Evolutionary conservation across 108 stramenopile species (phyloP), one percentile per base, ranked within the genome.

Genomic region (Cyclotella distinguenda): DNA sequence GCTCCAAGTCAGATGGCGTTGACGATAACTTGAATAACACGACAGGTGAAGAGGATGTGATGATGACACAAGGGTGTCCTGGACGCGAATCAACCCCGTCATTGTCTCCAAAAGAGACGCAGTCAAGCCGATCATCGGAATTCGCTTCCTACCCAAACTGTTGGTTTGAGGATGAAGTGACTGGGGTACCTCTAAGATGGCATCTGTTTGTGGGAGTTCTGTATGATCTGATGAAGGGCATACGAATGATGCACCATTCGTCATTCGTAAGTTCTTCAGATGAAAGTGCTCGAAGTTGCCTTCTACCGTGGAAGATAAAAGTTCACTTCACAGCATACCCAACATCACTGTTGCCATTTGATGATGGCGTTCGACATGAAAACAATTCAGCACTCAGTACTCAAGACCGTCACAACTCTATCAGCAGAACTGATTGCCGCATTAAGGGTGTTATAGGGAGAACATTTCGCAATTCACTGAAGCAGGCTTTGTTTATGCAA

Each of bases 91-190:
- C 31, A 31, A 62, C 28, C 33, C 13, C 1, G 19, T 21, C 22
- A 9, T 47, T 12, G 36, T 48, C 8, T 39, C 2, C 7, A 6
- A 7, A 62, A 62, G 32, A 48, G 12, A 33, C 16, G 1, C n/a
- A 26, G 13, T n/a, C 58, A 10, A 38, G 12, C 10, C 21, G 27
- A 59, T 28, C 26, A 15, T 15, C 10, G n/a, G 11, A 39, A 36
- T 25, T 13, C 15, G 3, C 8, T 26, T 28, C 42, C 1, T 44
- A 59, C 11, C 40, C 86, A 13, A 66, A 66, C 21, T 92, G 90
- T 39, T 93, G 91, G 91, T 93, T 89, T 54, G 86, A 93, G 72
- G 91, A 93, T 55, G 87, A 83, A 61, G 76, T 39, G 30, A 86
- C 84, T 34, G 71, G 79, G 22, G 18, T 62, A 32, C 81, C 91